Percentiles rank a stretch among this genome's conserved stretches.
Conservation (phyloP, 2,329 filamentous ascomycete genomes). For the Claviceps quebecensis region DNA sequence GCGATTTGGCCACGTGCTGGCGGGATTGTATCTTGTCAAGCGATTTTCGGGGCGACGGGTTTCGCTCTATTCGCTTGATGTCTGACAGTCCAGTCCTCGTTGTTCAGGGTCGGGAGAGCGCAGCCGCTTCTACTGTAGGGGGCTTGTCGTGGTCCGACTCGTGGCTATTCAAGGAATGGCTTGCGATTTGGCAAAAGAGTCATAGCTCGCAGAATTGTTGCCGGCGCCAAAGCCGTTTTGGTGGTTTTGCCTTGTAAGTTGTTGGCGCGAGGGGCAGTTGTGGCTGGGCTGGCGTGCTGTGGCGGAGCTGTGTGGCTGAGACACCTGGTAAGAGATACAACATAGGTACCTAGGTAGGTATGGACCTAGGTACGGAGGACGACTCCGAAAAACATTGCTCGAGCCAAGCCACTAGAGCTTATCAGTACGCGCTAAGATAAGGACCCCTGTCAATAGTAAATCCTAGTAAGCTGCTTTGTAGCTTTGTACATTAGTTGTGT, state of each 20-base stretch:
- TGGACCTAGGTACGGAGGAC: too few relatives aligned
- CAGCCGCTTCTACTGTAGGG: not conserved
- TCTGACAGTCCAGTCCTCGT: not conserved
- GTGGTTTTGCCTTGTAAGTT: not conserved
- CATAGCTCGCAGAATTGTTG: slow-evolving; percentile 2
- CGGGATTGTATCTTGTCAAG: not conserved
- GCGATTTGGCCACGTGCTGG: not conserved
- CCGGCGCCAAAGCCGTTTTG: not conserved
- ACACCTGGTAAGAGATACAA: too few relatives aligned
- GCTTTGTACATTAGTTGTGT: too few relatives aligned
- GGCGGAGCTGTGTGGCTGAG: not conserved
- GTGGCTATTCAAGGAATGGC: not conserved
- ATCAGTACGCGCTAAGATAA: too few relatives aligned
- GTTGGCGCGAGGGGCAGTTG: not conserved
- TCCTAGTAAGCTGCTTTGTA: too few relatives aligned
- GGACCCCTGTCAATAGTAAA: too few relatives aligned
- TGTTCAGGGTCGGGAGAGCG: not conserved
- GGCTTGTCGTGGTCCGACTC: not conserved
- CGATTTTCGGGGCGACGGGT: not conserved
- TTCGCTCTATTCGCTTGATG: not conserved
- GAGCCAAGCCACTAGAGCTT: too few relatives aligned
- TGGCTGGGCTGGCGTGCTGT: not conserved
- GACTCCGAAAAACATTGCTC: too few relatives aligned
- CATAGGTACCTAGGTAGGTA: too few relatives aligned
- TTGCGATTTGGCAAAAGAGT: slow-evolving; percentile 3